phyloP scores from a whole-genome alignment of 805 yeast genomes.

The Saturnispora silvae region DNA sequence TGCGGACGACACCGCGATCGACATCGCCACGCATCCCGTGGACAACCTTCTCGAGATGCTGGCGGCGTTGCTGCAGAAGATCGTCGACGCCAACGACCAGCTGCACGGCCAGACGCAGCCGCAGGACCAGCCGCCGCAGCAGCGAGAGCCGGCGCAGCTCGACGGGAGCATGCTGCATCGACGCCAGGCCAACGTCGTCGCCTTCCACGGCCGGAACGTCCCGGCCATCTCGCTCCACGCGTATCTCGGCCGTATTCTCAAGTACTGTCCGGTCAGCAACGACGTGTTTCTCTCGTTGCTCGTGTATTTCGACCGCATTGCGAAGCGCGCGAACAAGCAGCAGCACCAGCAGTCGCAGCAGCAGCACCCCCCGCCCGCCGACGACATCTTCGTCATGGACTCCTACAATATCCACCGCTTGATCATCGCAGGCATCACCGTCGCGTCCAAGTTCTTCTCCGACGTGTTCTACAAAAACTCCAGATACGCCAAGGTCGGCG shows the following conservation, averaged over 20 bases:
- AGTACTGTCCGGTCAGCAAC: conserved; percentile 97
- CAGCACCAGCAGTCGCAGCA: conserved; percentile 32
- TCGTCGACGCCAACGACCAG: conserved; percentile 82
- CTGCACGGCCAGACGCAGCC: conserved; percentile 43
- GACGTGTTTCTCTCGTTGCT: conserved; percentile 85
- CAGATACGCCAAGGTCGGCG: conserved; percentile 92
- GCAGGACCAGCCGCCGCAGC: conserved; percentile 22
- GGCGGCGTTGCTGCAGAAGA: conserved; percentile 72
- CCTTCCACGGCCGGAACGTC: conserved; percentile 91
- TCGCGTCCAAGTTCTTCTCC: conserved; percentile 86
- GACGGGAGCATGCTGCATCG: conserved; percentile 17
- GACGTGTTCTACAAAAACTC: conserved; percentile 92
- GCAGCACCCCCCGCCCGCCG: too few relatives aligned
- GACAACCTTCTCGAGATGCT: conserved; percentile 76
- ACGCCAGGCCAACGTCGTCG: conserved; percentile 50
- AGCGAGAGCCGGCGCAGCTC: conserved; percentile 5
- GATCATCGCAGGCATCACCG: conserved; percentile 90
- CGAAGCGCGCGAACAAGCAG: conserved; percentile 60
- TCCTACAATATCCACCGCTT: conserved; percentile 90
- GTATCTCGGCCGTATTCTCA: conserved; percentile 78
- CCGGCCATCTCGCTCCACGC: conserved; percentile 93
- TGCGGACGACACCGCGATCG: too few relatives aligned
- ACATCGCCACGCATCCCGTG: conserved; percentile 76
- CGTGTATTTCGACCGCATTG: conserved; percentile 91
- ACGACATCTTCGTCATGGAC: conserved; percentile 91